Conservation (phyloP, 129 eudicot genomes). For the Logfia minima region DNA sequence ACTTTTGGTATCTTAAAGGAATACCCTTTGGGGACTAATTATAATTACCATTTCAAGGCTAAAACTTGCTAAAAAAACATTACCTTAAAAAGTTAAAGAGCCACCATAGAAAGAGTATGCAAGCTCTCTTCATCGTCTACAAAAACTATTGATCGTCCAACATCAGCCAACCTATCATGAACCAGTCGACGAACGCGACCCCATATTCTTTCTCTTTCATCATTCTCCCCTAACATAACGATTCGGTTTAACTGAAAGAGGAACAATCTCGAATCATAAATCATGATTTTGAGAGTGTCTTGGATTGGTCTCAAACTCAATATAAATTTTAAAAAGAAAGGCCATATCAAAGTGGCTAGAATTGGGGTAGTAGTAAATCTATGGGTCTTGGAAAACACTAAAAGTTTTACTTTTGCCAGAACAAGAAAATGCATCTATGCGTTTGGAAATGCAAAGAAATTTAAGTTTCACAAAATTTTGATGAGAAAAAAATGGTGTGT, state of each 20-base stretch:
- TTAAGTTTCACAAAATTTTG: background rate
- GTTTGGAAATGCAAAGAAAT: conserved; percentile 22
- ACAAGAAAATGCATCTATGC: conserved; percentile 31
- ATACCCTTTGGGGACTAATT: background rate
- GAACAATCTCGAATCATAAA: conserved; percentile 45
- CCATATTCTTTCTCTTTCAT: conserved; percentile 33
- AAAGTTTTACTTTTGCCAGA: conserved; percentile 45
- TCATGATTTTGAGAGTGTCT: conserved; percentile 14
- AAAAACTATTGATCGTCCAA: conserved; percentile 4
- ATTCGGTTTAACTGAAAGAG: conserved; percentile 48
- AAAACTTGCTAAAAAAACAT: background rate
- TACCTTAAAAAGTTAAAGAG: conserved; percentile 29
- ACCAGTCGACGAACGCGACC: conserved; percentile 43
- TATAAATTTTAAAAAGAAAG: conserved; percentile 44
- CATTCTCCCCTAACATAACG: background rate
- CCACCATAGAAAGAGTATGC: conserved; percentile 44
- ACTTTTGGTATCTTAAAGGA: background rate
- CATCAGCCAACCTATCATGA: conserved; percentile 17
- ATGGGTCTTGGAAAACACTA: conserved; percentile 19
- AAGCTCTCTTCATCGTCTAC: conserved; percentile 32
- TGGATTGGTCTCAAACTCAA: conserved; percentile 38
- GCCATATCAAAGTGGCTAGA: conserved; percentile 42
- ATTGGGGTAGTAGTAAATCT: conserved; percentile 32
- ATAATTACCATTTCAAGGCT: background rate
- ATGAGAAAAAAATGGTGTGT: background rate